Conservation (phyloP, 257 asterid genomes). For the Petunia secreta region DNA sequence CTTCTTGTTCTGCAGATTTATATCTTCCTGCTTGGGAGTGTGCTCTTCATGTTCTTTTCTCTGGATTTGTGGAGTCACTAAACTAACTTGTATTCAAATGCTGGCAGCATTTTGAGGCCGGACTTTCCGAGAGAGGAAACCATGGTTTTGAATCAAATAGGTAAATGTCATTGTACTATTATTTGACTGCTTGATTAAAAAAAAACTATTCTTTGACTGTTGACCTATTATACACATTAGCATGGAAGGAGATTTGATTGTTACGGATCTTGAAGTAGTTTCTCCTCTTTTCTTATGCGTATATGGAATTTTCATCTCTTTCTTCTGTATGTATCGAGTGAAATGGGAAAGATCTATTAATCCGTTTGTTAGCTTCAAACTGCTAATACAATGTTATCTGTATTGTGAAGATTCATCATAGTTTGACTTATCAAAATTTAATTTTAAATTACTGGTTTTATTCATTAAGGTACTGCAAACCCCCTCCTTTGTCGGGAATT, state of each 20-base stretch:
- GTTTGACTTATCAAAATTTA: not conserved
- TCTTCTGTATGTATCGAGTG: not conserved
- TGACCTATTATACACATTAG: not conserved
- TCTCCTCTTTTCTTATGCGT: not conserved
- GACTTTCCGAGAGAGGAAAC: conserved; percentile 72
- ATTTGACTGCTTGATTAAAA: not conserved
- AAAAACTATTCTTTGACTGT: too few species aligned
- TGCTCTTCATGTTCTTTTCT: conserved; percentile 5
- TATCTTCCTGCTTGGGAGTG: not conserved
- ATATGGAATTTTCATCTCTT: not conserved
- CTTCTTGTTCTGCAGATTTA: not conserved
- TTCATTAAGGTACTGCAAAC: not conserved
- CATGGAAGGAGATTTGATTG: conserved; percentile 12
- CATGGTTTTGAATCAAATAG: conserved; percentile 78
- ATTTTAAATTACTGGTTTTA: not conserved
- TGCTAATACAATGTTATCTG: not conserved
- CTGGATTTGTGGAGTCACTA: not conserved
- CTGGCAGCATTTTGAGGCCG: conserved; percentile 97
- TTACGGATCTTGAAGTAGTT: conserved; percentile 1
- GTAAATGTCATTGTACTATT: conserved; percentile 31
- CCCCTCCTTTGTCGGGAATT: not conserved
- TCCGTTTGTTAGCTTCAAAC: not conserved
- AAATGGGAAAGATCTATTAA: not conserved
- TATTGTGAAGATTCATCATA: conserved; percentile 5
- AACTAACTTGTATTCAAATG: not conserved